Conservation (phyloP, 2,329 filamentous ascomycete species). For the Nemania diffusa region DNA sequence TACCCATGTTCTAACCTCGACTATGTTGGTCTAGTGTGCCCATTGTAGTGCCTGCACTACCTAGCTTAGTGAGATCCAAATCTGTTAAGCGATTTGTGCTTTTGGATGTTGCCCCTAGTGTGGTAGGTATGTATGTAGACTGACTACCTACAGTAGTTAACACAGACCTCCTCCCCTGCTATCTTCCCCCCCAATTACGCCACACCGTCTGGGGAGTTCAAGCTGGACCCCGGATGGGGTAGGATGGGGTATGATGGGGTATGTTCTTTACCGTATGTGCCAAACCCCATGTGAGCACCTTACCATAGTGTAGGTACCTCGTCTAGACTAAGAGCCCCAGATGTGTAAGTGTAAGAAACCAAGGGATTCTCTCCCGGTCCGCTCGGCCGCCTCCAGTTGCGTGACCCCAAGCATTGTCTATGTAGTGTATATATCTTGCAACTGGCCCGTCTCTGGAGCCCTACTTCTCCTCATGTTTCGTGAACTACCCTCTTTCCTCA, state of each 20-base stretch:
- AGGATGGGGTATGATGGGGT: constrained; percentile 30
- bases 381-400: constrained; percentile 43
- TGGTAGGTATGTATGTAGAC: constrained; percentile 3
- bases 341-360: constrained; percentile 34
- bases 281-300: constrained; percentile 43
- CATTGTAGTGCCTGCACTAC: constrained; percentile 7
- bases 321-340: constrained; percentile 41
- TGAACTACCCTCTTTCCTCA: constrained; percentile 18
- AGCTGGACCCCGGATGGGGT: constrained; percentile 31
- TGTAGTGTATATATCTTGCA: constrained; percentile 42
- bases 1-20: constrained; percentile 11
- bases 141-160: constrained; percentile 5
- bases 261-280: constrained; percentile 18
- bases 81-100: constrained; percentile 41
- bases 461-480: constrained; percentile 11
- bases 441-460: constrained; percentile 24
- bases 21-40: constrained; percentile 7
- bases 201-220: constrained; percentile 27
- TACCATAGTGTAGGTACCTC: constrained; percentile 37
- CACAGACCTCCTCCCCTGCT: constrained; percentile 26
- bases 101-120: constrained; percentile 27
- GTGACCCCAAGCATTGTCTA: constrained; percentile 32
- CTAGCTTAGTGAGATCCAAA: constrained; percentile 36
- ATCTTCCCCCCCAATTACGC: constrained; percentile 5
- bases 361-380: constrained; percentile 45